phyloP scores from a whole-genome alignment of 257 asterid species.

The Voacanga thouarsii region DNA sequence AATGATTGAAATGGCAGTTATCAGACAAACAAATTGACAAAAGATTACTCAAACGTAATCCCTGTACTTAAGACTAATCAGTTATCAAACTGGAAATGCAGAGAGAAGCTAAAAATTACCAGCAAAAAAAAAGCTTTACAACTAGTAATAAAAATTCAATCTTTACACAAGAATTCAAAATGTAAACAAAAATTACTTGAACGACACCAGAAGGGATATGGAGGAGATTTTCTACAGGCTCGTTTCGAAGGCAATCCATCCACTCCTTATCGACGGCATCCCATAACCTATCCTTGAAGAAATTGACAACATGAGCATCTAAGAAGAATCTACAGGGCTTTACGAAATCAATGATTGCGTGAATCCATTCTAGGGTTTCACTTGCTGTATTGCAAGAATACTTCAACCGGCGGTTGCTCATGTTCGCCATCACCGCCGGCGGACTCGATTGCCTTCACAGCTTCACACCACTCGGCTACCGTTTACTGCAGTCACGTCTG shows the following conservation, averaged over 20 bases:
- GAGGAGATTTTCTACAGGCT: slow-evolving; percentile 54
- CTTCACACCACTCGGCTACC: background rate
- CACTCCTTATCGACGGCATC: slow-evolving; percentile 76
- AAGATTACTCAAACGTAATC: background rate
- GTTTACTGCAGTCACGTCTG: background rate
- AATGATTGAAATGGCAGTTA: background rate
- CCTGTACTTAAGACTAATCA: background rate
- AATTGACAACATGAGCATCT: slow-evolving; percentile 75
- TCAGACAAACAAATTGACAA: background rate
- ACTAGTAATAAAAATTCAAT: slow-evolving; percentile 1
- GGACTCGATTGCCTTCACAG: background rate
- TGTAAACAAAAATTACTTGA: slow-evolving; percentile 12
- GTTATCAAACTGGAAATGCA: background rate
- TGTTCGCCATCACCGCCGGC: background rate
- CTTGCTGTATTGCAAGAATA: slow-evolving; percentile 58
- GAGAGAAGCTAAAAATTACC: too few species aligned
- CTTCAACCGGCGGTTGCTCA: slow-evolving; percentile 23
- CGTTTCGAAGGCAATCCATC: slow-evolving; percentile 72
- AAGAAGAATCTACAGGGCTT: slow-evolving; percentile 60
- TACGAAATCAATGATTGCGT: slow-evolving; percentile 59
- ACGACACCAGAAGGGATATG: slow-evolving; percentile 62
- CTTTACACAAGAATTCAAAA: background rate
- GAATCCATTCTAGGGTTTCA: slow-evolving; percentile 79
- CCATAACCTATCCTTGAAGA: slow-evolving; percentile 84
- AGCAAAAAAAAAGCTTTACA: background rate